A percentile compares a stretch with the other conserved stretches of the same genome.
These are phyloP conservation scores for Cercospora sojina DNA, from an alignment of 2,329 filamentous ascomycete species.

Conservation along the genomic window DNA sequence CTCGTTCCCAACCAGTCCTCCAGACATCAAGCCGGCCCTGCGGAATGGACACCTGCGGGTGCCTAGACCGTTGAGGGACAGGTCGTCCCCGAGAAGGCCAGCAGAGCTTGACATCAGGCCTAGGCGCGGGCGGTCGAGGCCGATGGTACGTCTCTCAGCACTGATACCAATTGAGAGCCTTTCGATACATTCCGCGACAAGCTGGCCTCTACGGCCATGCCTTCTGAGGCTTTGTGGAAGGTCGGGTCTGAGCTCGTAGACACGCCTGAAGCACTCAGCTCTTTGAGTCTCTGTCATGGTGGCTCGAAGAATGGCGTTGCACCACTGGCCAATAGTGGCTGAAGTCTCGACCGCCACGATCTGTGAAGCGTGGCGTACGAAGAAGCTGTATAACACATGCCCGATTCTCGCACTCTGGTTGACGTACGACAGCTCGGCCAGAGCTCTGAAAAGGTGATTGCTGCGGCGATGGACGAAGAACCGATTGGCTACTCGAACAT, in stretches of 20 bases:
- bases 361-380: conserved; percentile 14
- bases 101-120: conserved; percentile 1
- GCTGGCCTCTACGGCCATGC: conserved; percentile 13
- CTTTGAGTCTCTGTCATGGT: conserved; percentile 15
- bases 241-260: conserved; percentile 13
- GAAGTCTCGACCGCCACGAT: conserved; percentile 15
- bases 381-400: conserved; percentile 15
- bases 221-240: conserved; percentile 13
- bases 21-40: neutral
- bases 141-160: neutral
- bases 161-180: neutral
- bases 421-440: conserved; percentile 18
- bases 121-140: neutral
- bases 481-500: neutral
- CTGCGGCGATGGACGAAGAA: conserved; percentile 14
- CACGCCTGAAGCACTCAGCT: conserved; percentile 13
- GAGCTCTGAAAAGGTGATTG: conserved; percentile 18
- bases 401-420: conserved; percentile 14
- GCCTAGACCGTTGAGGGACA: neutral
- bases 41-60: neutral
- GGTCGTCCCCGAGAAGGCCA: neutral
- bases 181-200: conserved; percentile 17
- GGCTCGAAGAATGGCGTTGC: conserved; percentile 18
- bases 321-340: conserved; percentile 20
- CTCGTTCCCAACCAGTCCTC: neutral